Base-by-base conservation (phyloP, 176 grass and related monocot species). In the Microstegium vimineum region DNA sequence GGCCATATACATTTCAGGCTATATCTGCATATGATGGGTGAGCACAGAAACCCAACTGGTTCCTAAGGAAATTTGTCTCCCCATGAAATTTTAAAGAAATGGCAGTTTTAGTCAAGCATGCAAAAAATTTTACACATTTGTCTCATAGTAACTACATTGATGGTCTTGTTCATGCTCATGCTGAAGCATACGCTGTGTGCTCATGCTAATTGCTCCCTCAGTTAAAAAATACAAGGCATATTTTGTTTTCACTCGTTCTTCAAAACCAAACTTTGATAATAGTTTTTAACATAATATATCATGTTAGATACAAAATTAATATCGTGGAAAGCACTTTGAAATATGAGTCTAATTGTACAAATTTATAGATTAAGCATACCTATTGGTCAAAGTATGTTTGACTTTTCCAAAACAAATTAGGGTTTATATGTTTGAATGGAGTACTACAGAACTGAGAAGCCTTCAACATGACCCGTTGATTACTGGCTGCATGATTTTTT, bases 21-120 rank as follows among this genome's bases (percentile, higher is more conserved):
- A 85, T 93, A 87, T 98, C 90, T 57, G 86, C 92, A 63, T 95
- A 94, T 84, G 89, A 95, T 69, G 95, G 92, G 92, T 93, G 67
- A 96, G 93, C 83, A 74, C 56, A 56, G 10, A 35, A 47, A 80
- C 20, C 25, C 32, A 13, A 32, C 25, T 57, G 45, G 1, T 71
- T 76, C 31, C 26, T 63, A 22, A 17, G 37, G 28, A 32, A 77
- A 54, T 62, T 76, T 54, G 61, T n/a, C 10, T 76, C 14, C 8
- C 10, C 9, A 51, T 69, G 45, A 72, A 31, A 38, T 14, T 69
- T 74, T 17, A 35, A 66, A 52, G n/a, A 35, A 31, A 74, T 79
- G 7, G 17, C 13, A 32, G 12, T 74, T 68, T 74, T 67, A 14
- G 60, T 30, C 31, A 51, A 65, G 7, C 23, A 46, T 47, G 41